Percentiles rank a stretch among this genome's conserved stretches.
Conservation (phyloP, 164 flowering plant species). For the Liriodendron chinense region DNA sequence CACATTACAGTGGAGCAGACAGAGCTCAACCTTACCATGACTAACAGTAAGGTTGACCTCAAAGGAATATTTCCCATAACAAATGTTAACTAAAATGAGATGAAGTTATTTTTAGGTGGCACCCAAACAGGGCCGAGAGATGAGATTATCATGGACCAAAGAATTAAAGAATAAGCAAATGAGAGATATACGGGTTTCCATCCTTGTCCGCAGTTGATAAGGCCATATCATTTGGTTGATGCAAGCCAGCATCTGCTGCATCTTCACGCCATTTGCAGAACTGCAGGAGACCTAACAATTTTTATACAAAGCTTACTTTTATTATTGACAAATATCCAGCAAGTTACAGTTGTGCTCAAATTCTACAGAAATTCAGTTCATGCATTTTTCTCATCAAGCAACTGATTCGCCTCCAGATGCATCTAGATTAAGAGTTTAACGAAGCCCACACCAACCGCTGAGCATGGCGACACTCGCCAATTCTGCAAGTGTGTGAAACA, state of each 20-base stretch:
- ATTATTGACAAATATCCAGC: slow-evolving; percentile 1
- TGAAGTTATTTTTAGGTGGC: too few species aligned
- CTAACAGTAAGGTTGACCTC: too few species aligned
- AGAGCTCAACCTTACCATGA: too few species aligned
- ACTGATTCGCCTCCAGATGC: background rate
- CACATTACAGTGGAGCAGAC: too few species aligned
- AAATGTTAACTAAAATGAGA: too few species aligned
- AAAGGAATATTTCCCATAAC: too few species aligned
- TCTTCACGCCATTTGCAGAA: slow-evolving; percentile 91
- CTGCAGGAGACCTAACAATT: slow-evolving; percentile 34
- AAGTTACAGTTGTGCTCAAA: background rate
- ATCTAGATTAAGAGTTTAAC: too few species aligned
- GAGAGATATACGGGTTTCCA: slow-evolving; percentile 66
- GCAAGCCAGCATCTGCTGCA: slow-evolving; percentile 70
- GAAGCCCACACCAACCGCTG: background rate
- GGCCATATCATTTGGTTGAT: slow-evolving; percentile 92
- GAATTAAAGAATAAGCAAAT: slow-evolving; percentile 9
- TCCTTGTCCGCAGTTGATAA: slow-evolving; percentile 72
- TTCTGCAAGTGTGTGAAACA: too few species aligned
- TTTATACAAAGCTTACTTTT: background rate
- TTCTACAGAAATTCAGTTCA: background rate
- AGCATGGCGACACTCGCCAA: too few species aligned
- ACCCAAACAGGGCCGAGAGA: background rate
- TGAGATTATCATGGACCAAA: background rate
- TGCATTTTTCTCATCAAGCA: background rate